Percentiles rank a stretch among this genome's conserved stretches.
phyloP scores from a whole-genome alignment of 2,329 filamentous ascomycete species.

The Aspergillus fructus region DNA sequence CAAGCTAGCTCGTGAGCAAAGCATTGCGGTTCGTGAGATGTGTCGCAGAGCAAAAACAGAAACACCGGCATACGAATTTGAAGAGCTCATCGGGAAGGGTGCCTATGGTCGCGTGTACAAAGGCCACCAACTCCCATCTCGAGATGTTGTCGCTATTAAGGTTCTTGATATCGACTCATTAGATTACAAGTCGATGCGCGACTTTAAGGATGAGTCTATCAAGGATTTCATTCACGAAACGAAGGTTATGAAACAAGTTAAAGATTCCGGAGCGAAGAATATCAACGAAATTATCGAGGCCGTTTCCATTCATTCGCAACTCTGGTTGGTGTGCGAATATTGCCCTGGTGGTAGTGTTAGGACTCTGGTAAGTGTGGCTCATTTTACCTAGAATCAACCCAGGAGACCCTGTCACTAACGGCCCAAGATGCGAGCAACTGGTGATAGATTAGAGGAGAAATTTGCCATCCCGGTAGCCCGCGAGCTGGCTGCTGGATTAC shows the following conservation, averaged over 20 bases:
- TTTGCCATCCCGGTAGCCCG: slow-evolving; percentile 65
- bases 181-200: slow-evolving; percentile 48
- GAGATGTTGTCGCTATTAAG: slow-evolving; percentile 51
- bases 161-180: slow-evolving; percentile 51
- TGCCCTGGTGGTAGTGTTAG: slow-evolving; percentile 66
- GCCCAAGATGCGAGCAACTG: slow-evolving; percentile 49
- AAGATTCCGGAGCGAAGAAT: slow-evolving; percentile 61
- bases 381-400: not conserved
- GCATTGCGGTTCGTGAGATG: slow-evolving; percentile 46
- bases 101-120: slow-evolving; percentile 54
- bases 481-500: slow-evolving; percentile 61
- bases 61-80: slow-evolving; percentile 48
- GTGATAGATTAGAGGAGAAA: slow-evolving; percentile 55
- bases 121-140: slow-evolving; percentile 41
- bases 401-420: not conserved
- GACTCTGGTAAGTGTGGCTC: slow-evolving; percentile 54
- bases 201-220: slow-evolving; percentile 50
- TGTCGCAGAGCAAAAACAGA: slow-evolving; percentile 46
- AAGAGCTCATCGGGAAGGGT: slow-evolving; percentile 53
- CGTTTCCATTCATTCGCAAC: slow-evolving; percentile 61
- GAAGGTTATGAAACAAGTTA: slow-evolving; percentile 61
- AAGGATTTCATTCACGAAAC: slow-evolving; percentile 62
- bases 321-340: slow-evolving; percentile 68
- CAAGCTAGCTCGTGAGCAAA: slow-evolving; percentile 47
- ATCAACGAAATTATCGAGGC: slow-evolving; percentile 66